A percentile compares a stretch with the other conserved stretches of the same genome.
Evolutionary conservation across 2,329 filamentous ascomycete species (phyloP).

Genomic region (Pseudogymnoascus sp.): DNA sequence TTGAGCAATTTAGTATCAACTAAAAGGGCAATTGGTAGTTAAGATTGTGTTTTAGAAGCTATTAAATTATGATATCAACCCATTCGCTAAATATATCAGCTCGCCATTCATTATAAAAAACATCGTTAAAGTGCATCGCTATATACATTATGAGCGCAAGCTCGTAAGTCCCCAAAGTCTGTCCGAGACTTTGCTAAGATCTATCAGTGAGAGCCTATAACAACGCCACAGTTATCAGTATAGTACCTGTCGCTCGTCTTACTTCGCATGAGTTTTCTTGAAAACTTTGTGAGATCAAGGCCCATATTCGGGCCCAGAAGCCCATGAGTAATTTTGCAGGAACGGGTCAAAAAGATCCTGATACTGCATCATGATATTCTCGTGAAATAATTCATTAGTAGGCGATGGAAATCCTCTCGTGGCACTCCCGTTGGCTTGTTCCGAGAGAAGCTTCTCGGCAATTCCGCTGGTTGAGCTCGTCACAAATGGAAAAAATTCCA

Average conservation of each 20-base stretch:
- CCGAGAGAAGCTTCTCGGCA: constrained; percentile 23
- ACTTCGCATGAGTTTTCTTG: no score
- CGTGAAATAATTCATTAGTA: constrained; percentile 20
- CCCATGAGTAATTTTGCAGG: constrained; percentile 8
- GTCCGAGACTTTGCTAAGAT: neutral
- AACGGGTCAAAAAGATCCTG: constrained; percentile 22
- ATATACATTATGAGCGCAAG: neutral
- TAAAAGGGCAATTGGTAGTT: neutral
- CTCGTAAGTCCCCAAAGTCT: neutral
- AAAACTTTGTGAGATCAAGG: neutral
- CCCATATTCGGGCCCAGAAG: neutral
- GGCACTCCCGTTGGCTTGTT: constrained; percentile 17
- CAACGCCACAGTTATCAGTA: neutral
- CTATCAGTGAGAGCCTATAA: neutral
- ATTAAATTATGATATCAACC: neutral
- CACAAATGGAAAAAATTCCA: constrained; percentile 30
- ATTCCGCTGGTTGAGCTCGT: constrained; percentile 27
- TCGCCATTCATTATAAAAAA: neutral
- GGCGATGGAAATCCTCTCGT: constrained; percentile 19
- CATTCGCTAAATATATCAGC: neutral
- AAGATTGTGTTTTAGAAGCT: neutral
- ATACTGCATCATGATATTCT: constrained; percentile 22
- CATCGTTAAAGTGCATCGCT: neutral
- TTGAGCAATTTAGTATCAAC: neutral
- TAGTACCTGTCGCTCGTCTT: neutral